Evolutionary conservation across 2,329 filamentous ascomycete species (phyloP).

Genomic region (Fusarium nanum): DNA sequence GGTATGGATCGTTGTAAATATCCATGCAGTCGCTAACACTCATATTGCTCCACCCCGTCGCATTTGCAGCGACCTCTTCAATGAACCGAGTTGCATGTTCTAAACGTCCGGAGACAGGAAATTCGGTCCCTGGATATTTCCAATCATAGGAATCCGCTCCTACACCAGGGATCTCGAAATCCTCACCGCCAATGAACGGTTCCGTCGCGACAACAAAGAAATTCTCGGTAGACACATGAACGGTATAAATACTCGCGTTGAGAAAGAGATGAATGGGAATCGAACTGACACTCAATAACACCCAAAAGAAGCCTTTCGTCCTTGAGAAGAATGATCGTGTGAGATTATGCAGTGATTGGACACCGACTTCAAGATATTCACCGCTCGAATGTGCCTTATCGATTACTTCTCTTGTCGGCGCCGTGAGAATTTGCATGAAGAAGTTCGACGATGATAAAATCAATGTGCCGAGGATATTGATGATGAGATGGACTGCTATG

Average conservation of each 20-base stretch:
- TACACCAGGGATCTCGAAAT: neutral
- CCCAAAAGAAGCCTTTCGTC: neutral
- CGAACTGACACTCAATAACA: fast-evolving
- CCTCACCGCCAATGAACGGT: fast-evolving
- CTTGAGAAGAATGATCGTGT: neutral
- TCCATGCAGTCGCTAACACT: neutral
- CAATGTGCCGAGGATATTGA: neutral
- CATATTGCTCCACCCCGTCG: neutral
- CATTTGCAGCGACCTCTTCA: neutral
- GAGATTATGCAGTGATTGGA: fast-evolving
- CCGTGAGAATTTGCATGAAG: neutral
- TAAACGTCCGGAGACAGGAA: neutral
- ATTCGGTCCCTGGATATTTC: neutral
- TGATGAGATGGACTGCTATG: neutral
- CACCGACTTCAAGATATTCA: neutral
- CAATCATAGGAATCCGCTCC: neutral
- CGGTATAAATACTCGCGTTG: fast-evolving
- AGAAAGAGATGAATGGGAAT: neutral
- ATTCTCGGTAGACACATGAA: neutral
- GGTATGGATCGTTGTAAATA: neutral
- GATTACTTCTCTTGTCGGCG: neutral
- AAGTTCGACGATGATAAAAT: fast-evolving
- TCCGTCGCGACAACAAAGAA: neutral
- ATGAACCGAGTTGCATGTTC: neutral
- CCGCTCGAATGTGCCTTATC: fast-evolving